A percentile compares a stretch with the other conserved stretches of the same genome.
Conservation (phyloP, 2,329 filamentous ascomycete species). For the Chrysoporthe austroafricana region DNA sequence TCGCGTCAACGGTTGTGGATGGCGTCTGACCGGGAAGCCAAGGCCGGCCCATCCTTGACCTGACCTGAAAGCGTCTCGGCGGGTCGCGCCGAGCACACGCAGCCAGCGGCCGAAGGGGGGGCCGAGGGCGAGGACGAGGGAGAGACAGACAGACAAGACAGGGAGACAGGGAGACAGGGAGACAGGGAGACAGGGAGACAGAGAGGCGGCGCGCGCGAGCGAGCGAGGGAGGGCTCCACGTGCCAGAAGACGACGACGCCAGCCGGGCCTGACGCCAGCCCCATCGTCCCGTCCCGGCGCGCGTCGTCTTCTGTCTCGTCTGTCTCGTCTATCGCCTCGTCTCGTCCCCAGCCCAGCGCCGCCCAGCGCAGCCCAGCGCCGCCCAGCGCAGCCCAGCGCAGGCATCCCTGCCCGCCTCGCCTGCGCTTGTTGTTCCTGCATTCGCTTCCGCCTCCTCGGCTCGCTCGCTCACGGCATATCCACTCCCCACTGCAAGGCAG, state of each 20-base stretch:
- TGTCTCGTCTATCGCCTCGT: too few relatives aligned
- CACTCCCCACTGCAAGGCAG: conserved; percentile 1
- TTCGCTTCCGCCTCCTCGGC: conserved; percentile 19
- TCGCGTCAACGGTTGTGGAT: conserved; percentile 2
- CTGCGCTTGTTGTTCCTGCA: conserved; percentile 19
- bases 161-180: not conserved
- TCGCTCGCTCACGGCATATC: conserved; percentile 5
- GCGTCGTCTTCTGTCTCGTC: not conserved
- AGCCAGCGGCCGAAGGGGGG: too few relatives aligned
- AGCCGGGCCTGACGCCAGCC: conserved; percentile 1
- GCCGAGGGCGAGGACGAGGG: too few relatives aligned
- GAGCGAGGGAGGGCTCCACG: not conserved
- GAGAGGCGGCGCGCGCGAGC: too few relatives aligned
- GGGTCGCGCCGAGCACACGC: not conserved
- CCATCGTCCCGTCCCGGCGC: conserved; percentile 26
- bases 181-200: not conserved
- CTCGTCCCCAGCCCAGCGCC: not conserved
- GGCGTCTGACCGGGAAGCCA: not conserved
- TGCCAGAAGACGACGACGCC: not conserved
- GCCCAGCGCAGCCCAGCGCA: too few relatives aligned
- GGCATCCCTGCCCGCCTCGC: conserved; percentile 10
- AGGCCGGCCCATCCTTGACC: conserved; percentile 7
- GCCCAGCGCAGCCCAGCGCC: too few relatives aligned
- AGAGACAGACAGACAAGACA: too few relatives aligned
- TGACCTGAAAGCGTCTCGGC: too few relatives aligned